Base-by-base conservation (phyloP, 2,329 filamentous ascomycete genomes). In the Fusarium sp. region DNA sequence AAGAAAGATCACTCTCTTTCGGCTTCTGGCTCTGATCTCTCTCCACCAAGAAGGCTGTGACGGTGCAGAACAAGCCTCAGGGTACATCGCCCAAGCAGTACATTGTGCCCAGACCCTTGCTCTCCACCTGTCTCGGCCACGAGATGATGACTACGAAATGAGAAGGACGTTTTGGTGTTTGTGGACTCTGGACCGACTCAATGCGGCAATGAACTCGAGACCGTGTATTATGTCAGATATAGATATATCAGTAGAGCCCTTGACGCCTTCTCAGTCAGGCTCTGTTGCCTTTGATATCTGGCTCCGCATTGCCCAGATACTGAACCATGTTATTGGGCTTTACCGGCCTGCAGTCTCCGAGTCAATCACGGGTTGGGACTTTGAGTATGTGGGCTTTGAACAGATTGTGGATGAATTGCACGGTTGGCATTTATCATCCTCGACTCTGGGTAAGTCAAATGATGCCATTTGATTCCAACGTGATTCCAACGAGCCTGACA, bases 171-270 rank as follows among this genome's bases (percentile, higher is more conserved):
- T 64, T 31, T 64, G 62, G 62, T 64, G 62, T 14, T 29, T 64
- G 18, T 64, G 50, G 50, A 58, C 35, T 33, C 37, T 64, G 4
- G 62, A 64, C 37, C n/a, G 52, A n/a, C 50, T 64, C n/a, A 64
- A 64, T 20, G 33, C 62, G 6, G 62, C 62, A 6, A 64, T 64
- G n/a, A 22, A 64, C 54, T 64, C 62, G 18, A 58, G 62, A 31
- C 62, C 62, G 10, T 57, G 62, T 43, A 33, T 41, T 9, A 64
- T 64, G 27, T 24, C 35, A 22, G 62, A 64, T 27, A 31, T 33
- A 13, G 62, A 64, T n/a, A 64, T 64, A 10, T 35, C 62, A 14
- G 35, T 43, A 29, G 62, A 58, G 10, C 37, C 22, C 16, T 24
- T 64, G 18, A 64, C 35, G 14, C 4, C 50, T 27, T 24, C 10